Evolutionary conservation across 2,329 filamentous ascomycete species (phyloP), one percentile per base, ranked within the genome.

Genomic region (Aspergillus costaricaensis): DNA sequence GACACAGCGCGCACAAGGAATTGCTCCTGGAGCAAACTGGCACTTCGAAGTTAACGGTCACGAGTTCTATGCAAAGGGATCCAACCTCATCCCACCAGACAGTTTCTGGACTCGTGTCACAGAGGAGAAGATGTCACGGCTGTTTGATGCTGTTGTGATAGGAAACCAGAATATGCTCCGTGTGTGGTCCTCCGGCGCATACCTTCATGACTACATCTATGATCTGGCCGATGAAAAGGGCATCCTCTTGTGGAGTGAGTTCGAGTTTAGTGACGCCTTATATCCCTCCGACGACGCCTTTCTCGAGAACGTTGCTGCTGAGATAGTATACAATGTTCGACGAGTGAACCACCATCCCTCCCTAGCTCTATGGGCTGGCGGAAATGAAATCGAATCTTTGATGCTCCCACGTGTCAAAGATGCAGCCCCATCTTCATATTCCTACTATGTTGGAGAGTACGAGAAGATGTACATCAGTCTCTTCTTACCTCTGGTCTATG

Each of bases 21-120:
- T 87, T 61, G 79, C 82, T n/a, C 80, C 81, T 0, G 84, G 83
- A 7, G 82, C 81, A 47, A 84, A 85, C 70, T 86, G 85, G 85
- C 85, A 88, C 68, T 88, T 89, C 63, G 85, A 88, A 68, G 80
- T 89, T 61, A 89, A 89, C 61, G 86, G 86, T 0, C 80, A 84
- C 52, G 82, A 85, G 12, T 86, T 89, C 65, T 89, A 87, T 65
- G 85, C 84, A 2, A 88, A 88, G 67, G 86, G 85, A 4, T 86
- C 83, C 17, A 88, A 88, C 64, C 83, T 88, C 63, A 86, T 88
- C 53, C 85, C 86, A 0, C 85, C 84, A 0, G 85, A 88, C 68
- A 80, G 81, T 2, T 88, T 88, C 69, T 88, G 85, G 85, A 81
- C 86, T 1, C 77, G 85, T 47, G 85, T 88, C 5, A 87, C 84